Conservation (phyloP, 306 rosid species). For the Quercus mongolica region DNA sequence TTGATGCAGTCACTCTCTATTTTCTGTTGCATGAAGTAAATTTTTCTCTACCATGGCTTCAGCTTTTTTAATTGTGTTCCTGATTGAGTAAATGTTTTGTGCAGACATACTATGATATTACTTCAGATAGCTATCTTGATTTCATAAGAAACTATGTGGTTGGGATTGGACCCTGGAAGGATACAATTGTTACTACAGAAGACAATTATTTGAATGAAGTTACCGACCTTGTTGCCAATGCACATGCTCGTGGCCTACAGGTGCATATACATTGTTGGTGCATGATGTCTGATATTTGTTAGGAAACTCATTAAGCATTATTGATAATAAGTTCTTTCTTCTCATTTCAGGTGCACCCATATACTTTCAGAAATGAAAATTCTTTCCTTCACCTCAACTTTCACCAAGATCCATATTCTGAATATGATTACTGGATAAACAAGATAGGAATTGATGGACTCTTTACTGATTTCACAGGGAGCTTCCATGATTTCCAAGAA, state of each 20-base stretch:
- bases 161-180: conserved; percentile 98
- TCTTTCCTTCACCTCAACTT: conserved; percentile 52
- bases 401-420: conserved; percentile 69
- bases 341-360: conserved; percentile 79
- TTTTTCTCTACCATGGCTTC: neutral
- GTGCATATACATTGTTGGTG: conserved; percentile 24
- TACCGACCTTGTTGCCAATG: conserved; percentile 69
- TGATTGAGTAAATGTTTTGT: conserved; percentile 1
- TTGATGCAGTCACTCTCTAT: too few species aligned
- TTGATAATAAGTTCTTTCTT: neutral
- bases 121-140: conserved; percentile 66
- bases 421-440: conserved; percentile 78
- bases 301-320: neutral
- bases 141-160: conserved; percentile 68
- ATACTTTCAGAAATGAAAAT: conserved; percentile 80
- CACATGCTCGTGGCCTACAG: conserved; percentile 83
- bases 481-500: conserved; percentile 61
- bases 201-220: conserved; percentile 52
- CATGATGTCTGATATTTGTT: neutral
- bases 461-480: conserved; percentile 88
- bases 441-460: conserved; percentile 79
- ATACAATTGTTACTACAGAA: conserved; percentile 59
- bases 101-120: conserved; percentile 92
- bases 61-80: neutral
- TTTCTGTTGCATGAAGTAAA: neutral